Base-by-base conservation (phyloP, 2,329 filamentous ascomycete species). In the Claviceps cyperi region DNA sequence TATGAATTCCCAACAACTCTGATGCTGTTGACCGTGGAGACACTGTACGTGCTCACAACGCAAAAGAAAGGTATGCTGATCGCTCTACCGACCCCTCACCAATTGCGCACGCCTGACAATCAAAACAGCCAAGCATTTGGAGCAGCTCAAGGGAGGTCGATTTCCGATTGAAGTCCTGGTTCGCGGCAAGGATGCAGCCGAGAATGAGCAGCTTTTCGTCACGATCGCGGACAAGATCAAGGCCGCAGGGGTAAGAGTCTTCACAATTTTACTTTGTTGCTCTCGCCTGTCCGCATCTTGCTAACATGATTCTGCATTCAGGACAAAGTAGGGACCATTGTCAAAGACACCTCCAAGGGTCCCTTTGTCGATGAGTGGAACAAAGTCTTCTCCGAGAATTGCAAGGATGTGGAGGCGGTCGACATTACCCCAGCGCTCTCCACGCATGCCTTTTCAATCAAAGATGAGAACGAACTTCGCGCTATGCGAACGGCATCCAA, bases 351-450 rank as follows among this genome's bases (percentile, higher is more conserved):
- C 22, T 84, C 90, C 2, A 80, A 77, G 48, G 92, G 92, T 2
- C 89, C 89, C 0, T 97, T 98, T 60, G 83, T 91, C 60, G 89
- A 95, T 50, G 92, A 98, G 66, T 98, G 92, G 92, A 94, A 92
- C 69, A 86, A 87, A 58, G 69, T 81, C 4, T 91, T 86, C 59
- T 73, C 75, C 51, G 84, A 86, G 21, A 80, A 86, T 54, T 84
- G 83, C 64, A 90, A 92, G 64, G 90, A 94, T 54, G 70, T 88
- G 14, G 87, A 96, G 64, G 84, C 94, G 66, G 83, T 94, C 41
- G 94, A 98, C 61, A 83, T 96, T 55, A 79, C 85, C 3, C 69
- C 78, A 17, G 90, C 89, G 13, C 74, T 98, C 35, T 97, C 92
- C 8, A 77, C 80, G 8, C 79, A 83, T 41, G 89, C 88, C 48